Percentiles rank a stretch among this genome's conserved stretches.
These are phyloP conservation scores for Ambispora gerdemannii DNA, from an alignment of 192 early-diverging fungal genomes.

Conservation along the genomic window DNA sequence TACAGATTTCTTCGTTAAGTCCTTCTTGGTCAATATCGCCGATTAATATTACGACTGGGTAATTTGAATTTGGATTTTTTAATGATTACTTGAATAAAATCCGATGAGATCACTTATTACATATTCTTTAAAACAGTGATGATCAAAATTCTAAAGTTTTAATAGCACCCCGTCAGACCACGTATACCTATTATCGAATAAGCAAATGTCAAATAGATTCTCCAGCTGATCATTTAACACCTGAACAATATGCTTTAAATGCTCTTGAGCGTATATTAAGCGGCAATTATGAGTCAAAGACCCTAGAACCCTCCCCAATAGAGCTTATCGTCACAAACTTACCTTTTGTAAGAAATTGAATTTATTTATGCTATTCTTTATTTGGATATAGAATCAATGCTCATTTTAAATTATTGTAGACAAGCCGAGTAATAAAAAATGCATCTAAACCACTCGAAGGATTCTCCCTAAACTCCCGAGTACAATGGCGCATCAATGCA, in stretches of 20 bases:
- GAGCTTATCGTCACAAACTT: conserved; percentile 48
- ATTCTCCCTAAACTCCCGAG: conserved; percentile 68
- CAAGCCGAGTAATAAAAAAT: conserved; percentile 52
- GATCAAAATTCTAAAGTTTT: conserved; percentile 41
- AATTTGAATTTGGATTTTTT: conserved; percentile 6
- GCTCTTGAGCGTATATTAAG: conserved; percentile 47
- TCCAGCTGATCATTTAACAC: conserved; percentile 28
- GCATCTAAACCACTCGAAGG: conserved; percentile 58
- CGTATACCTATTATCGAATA: conserved; percentile 56
- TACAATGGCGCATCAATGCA: conserved; percentile 66
- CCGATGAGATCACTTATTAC: too few relatives aligned
- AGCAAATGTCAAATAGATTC: conserved; percentile 21
- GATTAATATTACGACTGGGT: conserved; percentile 43
- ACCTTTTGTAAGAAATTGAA: conserved; percentile 41
- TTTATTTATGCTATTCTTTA: not conserved
- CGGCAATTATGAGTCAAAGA: conserved; percentile 34
- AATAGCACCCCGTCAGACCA: conserved; percentile 54
- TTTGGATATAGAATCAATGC: not conserved
- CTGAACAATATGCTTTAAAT: conserved; percentile 49
- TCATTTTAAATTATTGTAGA: conserved; percentile 41
- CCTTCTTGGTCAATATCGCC: conserved; percentile 67
- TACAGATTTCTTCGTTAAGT: conserved; percentile 69
- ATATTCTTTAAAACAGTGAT: conserved; percentile 26
- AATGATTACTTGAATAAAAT: too few relatives aligned
- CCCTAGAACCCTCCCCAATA: conserved; percentile 46